Evolutionary conservation across 257 asterid species (phyloP).

Genomic region (Vinca minor): DNA sequence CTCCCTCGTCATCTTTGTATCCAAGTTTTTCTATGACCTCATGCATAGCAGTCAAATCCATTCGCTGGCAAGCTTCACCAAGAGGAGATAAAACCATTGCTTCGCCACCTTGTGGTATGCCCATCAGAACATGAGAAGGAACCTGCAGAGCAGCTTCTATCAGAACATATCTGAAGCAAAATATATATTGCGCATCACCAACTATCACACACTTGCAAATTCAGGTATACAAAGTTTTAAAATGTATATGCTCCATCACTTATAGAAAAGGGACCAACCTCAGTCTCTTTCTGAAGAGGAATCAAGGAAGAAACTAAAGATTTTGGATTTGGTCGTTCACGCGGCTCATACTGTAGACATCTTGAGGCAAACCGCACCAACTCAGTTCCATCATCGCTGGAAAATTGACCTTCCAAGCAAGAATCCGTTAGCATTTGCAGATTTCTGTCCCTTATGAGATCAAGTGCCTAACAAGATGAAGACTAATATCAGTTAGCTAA

Average conservation of each 20-base stretch:
- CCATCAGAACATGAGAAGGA: constrained; percentile 73
- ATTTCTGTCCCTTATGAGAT: constrained; percentile 42
- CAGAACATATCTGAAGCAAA: constrained; percentile 5
- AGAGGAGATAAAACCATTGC: constrained; percentile 50
- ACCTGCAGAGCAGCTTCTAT: constrained; percentile 35
- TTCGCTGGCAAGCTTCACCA: constrained; percentile 94
- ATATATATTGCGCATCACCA: background rate
- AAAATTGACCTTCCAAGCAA: constrained; percentile 86
- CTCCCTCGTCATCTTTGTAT: constrained; percentile 87
- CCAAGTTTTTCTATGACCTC: constrained; percentile 71
- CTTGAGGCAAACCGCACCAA: constrained; percentile 83
- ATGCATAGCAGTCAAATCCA: constrained; percentile 86
- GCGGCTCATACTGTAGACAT: constrained; percentile 89
- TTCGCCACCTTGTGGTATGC: constrained; percentile 52
- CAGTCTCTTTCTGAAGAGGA: constrained; percentile 79
- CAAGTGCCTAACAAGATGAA: constrained; percentile 31
- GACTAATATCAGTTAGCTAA: background rate
- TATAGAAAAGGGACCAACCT: constrained; percentile 57
- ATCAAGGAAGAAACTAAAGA: constrained; percentile 52
- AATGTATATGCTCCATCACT: too few relatives aligned
- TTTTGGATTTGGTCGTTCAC: constrained; percentile 83
- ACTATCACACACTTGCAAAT: background rate
- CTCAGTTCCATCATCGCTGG: constrained; percentile 76
- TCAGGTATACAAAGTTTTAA: background rate
- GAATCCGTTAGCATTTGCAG: constrained; percentile 46